Evolutionary conservation across 2,329 filamentous ascomycete species (phyloP), one percentile per base, ranked within the genome.

Genomic region (Talaromyces pinophilus): DNA sequence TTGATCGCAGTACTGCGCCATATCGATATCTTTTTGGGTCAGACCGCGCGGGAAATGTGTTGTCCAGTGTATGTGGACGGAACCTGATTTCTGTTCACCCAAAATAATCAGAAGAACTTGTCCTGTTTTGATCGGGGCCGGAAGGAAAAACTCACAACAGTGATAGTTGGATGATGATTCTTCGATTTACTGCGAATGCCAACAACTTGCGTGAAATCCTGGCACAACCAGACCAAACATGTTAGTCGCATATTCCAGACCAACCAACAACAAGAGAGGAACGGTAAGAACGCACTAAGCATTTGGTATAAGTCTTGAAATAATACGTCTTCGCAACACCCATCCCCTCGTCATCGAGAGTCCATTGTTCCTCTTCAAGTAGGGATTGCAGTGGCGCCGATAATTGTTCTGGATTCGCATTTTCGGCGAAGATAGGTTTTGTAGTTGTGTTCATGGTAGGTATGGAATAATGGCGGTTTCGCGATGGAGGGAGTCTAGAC

Each of bases 121-220:
- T 40, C 11, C 13, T 38, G 5, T 13, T 10, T 19, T 13, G 11
- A 1, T 38, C 30, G 30, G 8, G 33, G 30, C 17, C 25, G 1
- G 6, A 11, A 52, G 7, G n/a, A 17, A n/a, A 50, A 33, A 33
- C 76, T 69, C 72, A 80, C 78, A 64, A 79, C 64, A 3, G 75
- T 79, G 72, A 80, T 78, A 2, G 74, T 78, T 25, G 78, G 70
- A 70, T 80, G 78, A 67, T 80, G 78, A 59, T 77, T 78, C 68
- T 77, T 75, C 10, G 69, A 69, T 19, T 77, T 72, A 68, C 78
- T 79, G 63, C 76, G 72, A 40, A 77, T 74, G 7, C 76, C 77
- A 64, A 79, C 71, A 50, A 77, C 67, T 66, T 77, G 78, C 19
- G 77, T 70, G 67, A 80, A 80, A 30, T 75, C 73, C 78, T 79